These are phyloP conservation scores for Diplocarpon rosae DNA, from an alignment of 2,329 filamentous ascomycete genomes.

Conservation along the genomic window DNA sequence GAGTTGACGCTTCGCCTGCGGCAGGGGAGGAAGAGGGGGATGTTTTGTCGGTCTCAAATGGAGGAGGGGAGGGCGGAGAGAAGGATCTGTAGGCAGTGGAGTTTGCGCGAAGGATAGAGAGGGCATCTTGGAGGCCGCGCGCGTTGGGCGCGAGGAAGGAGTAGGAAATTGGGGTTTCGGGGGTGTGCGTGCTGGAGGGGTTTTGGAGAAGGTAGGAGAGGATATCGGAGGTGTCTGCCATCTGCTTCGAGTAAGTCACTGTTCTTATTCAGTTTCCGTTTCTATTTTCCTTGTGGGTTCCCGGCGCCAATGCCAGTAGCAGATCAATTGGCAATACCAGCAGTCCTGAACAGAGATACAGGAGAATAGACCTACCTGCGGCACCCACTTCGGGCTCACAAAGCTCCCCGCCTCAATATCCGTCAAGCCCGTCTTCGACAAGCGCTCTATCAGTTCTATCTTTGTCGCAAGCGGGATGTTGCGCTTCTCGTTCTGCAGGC, in stretches of 20 bases:
- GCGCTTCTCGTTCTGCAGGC: slow-evolving; percentile 75
- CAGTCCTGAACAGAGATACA: not conserved
- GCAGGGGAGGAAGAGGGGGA: slow-evolving; percentile 7
- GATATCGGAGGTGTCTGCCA: slow-evolving; percentile 69
- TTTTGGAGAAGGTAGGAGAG: slow-evolving; percentile 54
- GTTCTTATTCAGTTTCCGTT: not conserved
- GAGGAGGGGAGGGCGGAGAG: slow-evolving; percentile 27
- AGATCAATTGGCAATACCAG: not conserved
- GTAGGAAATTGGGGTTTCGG: slow-evolving; percentile 50
- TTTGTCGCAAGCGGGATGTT: slow-evolving; percentile 62
- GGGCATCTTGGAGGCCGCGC: slow-evolving; percentile 58
- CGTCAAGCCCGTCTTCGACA: slow-evolving; percentile 56
- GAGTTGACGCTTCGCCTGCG: slow-evolving; percentile 11
- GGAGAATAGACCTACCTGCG: slow-evolving; percentile 45
- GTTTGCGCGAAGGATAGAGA: slow-evolving; percentile 41
- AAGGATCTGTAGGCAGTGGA: slow-evolving; percentile 39
- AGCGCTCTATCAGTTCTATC: slow-evolving; percentile 59
- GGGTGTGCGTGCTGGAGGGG: slow-evolving; percentile 36
- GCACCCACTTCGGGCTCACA: slow-evolving; percentile 75
- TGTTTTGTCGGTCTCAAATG: slow-evolving; percentile 25
- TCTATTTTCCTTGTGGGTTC: not conserved
- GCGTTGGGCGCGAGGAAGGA: slow-evolving; percentile 73
- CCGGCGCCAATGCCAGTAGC: too few species aligned
- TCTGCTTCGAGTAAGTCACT: slow-evolving; percentile 34
- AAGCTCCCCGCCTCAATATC: slow-evolving; percentile 77